Evolutionary conservation across 495 filamentous ascomycete species (phyloP).

Genomic region (Penicillium chermesinum): DNA sequence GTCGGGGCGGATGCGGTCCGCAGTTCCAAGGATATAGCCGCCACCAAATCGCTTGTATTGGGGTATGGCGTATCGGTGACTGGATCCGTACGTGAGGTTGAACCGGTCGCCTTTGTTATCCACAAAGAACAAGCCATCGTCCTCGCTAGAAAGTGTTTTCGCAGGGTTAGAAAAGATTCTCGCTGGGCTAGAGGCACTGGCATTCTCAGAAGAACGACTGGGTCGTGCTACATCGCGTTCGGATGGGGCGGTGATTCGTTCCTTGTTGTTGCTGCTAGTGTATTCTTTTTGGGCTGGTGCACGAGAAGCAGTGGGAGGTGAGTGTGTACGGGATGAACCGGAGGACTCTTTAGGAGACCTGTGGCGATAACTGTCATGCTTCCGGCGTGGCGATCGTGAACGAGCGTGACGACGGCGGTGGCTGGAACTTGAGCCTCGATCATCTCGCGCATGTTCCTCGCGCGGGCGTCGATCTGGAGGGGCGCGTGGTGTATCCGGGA

Average conservation of each 20-base stretch:
- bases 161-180: too few species aligned
- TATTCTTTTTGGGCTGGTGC: background rate
- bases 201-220: too few species aligned
- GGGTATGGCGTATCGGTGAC: conserved; percentile 57
- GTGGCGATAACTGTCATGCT: background rate
- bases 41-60: conserved; percentile 53
- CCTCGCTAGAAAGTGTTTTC: background rate
- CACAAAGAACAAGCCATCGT: conserved; percentile 33
- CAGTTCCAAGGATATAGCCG: conserved; percentile 55
- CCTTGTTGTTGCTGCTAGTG: background rate
- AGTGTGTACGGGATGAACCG: background rate
- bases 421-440: conserved; percentile 19
- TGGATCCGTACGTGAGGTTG: conserved; percentile 56
- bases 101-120: conserved; percentile 58
- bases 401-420: conserved; percentile 21
- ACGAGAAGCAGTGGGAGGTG: background rate
- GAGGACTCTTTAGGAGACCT: background rate
- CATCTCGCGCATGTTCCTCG: conserved; percentile 15
- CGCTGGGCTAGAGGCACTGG: too few species aligned
- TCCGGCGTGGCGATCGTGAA: conserved; percentile 15
- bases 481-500: conserved; percentile 31
- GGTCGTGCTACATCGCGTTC: too few species aligned
- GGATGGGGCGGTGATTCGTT: too few species aligned
- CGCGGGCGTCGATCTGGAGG: conserved; percentile 9
- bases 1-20: conserved; percentile 47